Evolutionary conservation across 1,284 basidiomycete genomes (phyloP), one percentile per base, ranked within the genome.

Genomic region (Leccinum huronense): DNA sequence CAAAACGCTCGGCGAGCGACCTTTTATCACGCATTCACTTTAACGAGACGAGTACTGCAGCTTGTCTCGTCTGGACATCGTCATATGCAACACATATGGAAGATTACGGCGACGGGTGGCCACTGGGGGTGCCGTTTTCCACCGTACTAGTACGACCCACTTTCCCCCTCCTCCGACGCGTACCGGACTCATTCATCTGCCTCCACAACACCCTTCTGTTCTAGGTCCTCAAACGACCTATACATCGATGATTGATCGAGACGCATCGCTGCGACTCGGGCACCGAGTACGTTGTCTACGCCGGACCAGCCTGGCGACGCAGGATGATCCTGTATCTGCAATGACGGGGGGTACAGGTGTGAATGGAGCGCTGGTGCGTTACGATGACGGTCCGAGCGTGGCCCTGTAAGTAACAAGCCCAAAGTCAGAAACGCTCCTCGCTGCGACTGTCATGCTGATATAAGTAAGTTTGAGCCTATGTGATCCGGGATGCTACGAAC

Each of bases 41-140:
- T 5, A 42, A 14, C 9, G n/a, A 70, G 48, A 72, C 38, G 14
- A 23, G 3, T 3, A 36, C 38, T 63, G 30, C 70, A 92, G 93
- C 92, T n/a, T 87, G 93, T 66, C 86, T 85, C 13, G 85, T 97
- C 19, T 88, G 94, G 5, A 86, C 86, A 0, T n/a, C 45, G 13
- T 95, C 94, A 38, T 38, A 38, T 8, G 13, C 36, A 38, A 38
- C 36, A 38, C 23, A 27, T 27, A 27, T 38, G 36, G 9, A 38
- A 38, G 36, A 13, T 38, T 13, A 38, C 36, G 36, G 9, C 36
- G 36, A 38, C 13, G 36, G 36, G 36, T 38, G 23, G 23, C 23
- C 36, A 38, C 36, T 13, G 36, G 36, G 9, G 36, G 36, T 38
- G 36, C 36, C 36, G 36, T 38, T 38, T 38, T 45, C 42, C 69